Percentiles rank a stretch among this genome's conserved stretches.
Evolutionary conservation across 495 filamentous ascomycete species (phyloP).

Genomic region (Aspergillus coremiiformis): DNA sequence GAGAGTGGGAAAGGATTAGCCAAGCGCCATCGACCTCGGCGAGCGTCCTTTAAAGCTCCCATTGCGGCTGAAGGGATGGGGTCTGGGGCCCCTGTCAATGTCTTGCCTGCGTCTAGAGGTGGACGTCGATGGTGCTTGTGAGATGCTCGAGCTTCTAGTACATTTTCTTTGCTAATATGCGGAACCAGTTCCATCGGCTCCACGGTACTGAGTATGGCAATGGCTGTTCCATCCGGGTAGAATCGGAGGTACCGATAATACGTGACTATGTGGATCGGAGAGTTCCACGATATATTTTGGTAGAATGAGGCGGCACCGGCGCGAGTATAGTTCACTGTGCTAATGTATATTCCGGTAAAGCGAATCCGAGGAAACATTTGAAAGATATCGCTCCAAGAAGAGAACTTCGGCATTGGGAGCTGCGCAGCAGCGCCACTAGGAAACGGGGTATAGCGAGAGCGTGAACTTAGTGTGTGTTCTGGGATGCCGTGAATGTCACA

Average conservation of each 20-base stretch:
- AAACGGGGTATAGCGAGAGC: constrained; percentile 38
- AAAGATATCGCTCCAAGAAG: constrained; percentile 58
- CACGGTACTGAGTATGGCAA: constrained; percentile 68
- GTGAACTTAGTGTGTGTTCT: constrained; percentile 32
- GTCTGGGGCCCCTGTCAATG: constrained; percentile 26
- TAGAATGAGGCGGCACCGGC: constrained; percentile 57
- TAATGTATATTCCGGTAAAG: constrained; percentile 93
- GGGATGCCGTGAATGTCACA: constrained; percentile 56
- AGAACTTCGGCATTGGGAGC: constrained; percentile 32
- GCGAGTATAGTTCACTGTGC: constrained; percentile 89
- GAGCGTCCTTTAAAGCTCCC: constrained; percentile 49
- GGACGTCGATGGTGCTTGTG: constrained; percentile 27
- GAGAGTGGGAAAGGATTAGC: constrained; percentile 27
- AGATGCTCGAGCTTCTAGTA: constrained; percentile 26
- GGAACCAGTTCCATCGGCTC: constrained; percentile 83
- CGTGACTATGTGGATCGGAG: constrained; percentile 90
- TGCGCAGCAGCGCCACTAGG: constrained; percentile 24
- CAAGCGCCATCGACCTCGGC: constrained; percentile 56
- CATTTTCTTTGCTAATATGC: constrained; percentile 51
- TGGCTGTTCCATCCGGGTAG: constrained; percentile 78
- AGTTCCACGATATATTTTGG: constrained; percentile 59
- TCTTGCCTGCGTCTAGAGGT: constrained; percentile 33
- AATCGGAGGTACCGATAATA: constrained; percentile 96
- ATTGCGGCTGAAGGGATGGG: constrained; percentile 33
- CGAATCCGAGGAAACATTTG: constrained; percentile 76